phyloP scores from a whole-genome alignment of 2,329 filamentous ascomycete species.

The Penicillium capsulatum region DNA sequence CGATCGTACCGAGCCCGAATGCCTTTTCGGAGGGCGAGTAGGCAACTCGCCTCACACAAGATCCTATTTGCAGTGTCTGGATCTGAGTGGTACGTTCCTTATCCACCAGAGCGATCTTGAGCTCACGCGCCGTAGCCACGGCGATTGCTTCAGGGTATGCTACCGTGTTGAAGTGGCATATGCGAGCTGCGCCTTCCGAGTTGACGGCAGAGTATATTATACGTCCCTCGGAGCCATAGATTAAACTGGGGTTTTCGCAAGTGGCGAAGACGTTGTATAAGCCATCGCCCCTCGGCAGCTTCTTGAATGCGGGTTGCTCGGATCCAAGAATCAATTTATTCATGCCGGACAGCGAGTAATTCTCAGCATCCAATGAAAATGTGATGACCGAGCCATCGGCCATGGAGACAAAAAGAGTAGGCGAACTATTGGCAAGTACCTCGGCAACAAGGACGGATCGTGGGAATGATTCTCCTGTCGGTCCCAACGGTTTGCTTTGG shows the following conservation, averaged over 20 bases:
- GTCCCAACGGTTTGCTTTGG: conserved; percentile 58
- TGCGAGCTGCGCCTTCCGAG: conserved; percentile 74
- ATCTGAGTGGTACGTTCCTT: conserved; percentile 84
- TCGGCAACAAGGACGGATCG: conserved; percentile 76
- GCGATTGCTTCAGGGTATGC: conserved; percentile 78
- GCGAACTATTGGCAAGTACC: conserved; percentile 61
- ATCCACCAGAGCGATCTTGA: conserved; percentile 79
- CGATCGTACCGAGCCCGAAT: conserved; percentile 84
- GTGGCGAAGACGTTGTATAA: conserved; percentile 84
- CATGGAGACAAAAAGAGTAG: conserved; percentile 83
- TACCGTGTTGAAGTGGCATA: conserved; percentile 77
- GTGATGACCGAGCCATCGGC: conserved; percentile 88
- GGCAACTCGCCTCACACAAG: conserved; percentile 80
- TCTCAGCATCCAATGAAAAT: conserved; percentile 63
- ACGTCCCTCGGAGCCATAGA: conserved; percentile 82
- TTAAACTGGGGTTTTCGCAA: conserved; percentile 88
- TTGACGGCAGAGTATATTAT: conserved; percentile 93
- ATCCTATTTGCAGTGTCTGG: conserved; percentile 68
- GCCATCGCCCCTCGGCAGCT: conserved; percentile 63
- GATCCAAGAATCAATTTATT: conserved; percentile 84
- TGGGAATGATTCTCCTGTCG: conserved; percentile 72
- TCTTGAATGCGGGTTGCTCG: conserved; percentile 75
- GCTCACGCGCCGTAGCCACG: conserved; percentile 69
- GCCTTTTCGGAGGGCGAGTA: conserved; percentile 75
- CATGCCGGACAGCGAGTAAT: conserved; percentile 63